phyloP scores from a whole-genome alignment of 306 rosid genomes.

The Gleditsia sinensis region DNA sequence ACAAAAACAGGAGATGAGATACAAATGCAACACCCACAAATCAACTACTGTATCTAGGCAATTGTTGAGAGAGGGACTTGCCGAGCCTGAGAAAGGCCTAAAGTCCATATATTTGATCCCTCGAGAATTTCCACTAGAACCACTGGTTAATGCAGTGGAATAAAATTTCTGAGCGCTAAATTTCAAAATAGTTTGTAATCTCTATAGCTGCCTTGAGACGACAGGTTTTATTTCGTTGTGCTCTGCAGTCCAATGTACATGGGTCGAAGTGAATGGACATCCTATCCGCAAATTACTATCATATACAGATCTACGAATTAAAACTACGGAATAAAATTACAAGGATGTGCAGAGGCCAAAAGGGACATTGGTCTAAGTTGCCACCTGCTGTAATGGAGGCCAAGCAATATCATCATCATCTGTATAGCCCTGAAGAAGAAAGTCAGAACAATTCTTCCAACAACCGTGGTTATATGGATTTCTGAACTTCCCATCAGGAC shows the following conservation, averaged over 20 bases:
- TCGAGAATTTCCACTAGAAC: neutral
- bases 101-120: neutral
- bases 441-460: slow-evolving; percentile 77
- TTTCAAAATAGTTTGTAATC: slow-evolving; percentile 3
- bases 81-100: neutral
- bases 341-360: slow-evolving; percentile 22
- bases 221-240: slow-evolving; percentile 32
- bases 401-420: slow-evolving; percentile 71
- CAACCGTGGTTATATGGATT: slow-evolving; percentile 88
- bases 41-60: too few relatives aligned
- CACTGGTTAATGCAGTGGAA: slow-evolving; percentile 13
- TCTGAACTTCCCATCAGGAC: slow-evolving; percentile 80
- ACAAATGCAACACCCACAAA: too few relatives aligned
- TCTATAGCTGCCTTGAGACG: neutral
- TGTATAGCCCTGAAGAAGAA: slow-evolving; percentile 68
- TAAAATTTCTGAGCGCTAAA: neutral
- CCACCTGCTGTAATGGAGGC: slow-evolving; percentile 75
- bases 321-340: slow-evolving; percentile 29
- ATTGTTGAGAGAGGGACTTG: too few relatives aligned
- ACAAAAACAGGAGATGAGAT: too few relatives aligned
- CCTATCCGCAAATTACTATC: slow-evolving; percentile 29
- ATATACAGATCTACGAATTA: slow-evolving; percentile 23
- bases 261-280: slow-evolving; percentile 29
- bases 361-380: slow-evolving; percentile 40
- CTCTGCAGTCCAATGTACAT: slow-evolving; percentile 42